A percentile compares a stretch with the other conserved stretches of the same genome.
phyloP scores from a whole-genome alignment of 768 basidiomycete species.

The Pulveroboletus sp. region DNA sequence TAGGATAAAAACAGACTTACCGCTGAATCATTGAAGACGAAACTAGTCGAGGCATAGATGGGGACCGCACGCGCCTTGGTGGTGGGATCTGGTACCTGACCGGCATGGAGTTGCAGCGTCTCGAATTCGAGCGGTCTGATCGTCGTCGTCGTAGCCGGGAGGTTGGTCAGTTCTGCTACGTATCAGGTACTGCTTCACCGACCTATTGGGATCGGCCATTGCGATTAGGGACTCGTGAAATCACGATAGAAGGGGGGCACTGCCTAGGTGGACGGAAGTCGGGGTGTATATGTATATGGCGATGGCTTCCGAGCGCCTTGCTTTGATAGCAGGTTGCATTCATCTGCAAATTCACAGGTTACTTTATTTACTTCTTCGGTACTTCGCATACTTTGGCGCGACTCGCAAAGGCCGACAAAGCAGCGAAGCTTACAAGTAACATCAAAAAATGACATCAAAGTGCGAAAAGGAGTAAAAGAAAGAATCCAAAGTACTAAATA shows the following conservation, averaged over 20 bases:
- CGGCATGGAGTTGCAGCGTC: conserved; percentile 61
- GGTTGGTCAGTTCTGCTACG: neutral
- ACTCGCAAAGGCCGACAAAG: too few species aligned
- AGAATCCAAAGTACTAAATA: too few species aligned
- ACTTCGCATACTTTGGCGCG: too few species aligned
- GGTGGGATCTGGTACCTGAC: conserved; percentile 46
- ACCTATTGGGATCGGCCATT: conserved; percentile 27
- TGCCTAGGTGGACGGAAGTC: too few species aligned
- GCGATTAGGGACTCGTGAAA: neutral
- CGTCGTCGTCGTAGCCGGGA: neutral
- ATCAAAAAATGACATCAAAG: too few species aligned
- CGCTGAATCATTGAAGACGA: conserved; percentile 51
- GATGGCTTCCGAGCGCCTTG: too few species aligned
- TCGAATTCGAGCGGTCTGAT: conserved; percentile 48
- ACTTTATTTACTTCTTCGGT: too few species aligned
- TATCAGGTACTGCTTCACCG: neutral
- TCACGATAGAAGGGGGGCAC: neutral
- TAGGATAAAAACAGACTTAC: conserved; percentile 22
- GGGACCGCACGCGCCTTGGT: conserved; percentile 61
- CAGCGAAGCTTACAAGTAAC: too few species aligned
- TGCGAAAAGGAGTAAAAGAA: too few species aligned
- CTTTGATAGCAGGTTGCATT: too few species aligned
- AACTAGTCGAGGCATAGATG: conserved; percentile 55
- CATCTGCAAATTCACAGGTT: too few species aligned
- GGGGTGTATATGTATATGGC: too few species aligned